Base-by-base conservation (phyloP, 164 flowering plant genomes). In the Aristolochia fimbriata region DNA sequence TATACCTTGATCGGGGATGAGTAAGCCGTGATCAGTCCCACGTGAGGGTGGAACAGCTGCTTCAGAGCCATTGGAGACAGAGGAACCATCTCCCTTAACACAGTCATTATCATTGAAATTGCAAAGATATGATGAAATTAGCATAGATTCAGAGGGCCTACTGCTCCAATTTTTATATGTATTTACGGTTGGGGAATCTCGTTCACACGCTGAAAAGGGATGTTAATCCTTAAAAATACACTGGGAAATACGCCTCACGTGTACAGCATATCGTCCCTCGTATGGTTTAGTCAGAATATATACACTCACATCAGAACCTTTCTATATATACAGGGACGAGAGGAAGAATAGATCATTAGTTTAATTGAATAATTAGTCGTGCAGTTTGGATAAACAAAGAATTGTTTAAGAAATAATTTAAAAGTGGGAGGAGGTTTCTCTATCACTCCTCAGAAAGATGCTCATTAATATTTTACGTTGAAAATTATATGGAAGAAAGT, bases 111-210 rank as follows among this genome's bases (percentile, higher is more conserved):
- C 66, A 62, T 74, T 73, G 74, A 73, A 75, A 67, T n/a, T 59
- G 63, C 60, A 70, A 71, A 78, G 76, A 74, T 78, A 67, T 55
- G 77, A 69, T 73, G 76, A 73, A 61, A 71, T 67, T 73, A 69
- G 78, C 76, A 76, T 51, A 68, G 78, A 73, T 77, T 58, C 64
- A 47, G 55, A 17, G 22, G 75, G 57, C 78, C 79, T 67, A 71
- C 78, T 41, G 30, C 15, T 2, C 14, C 49, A 24, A 15, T n/a
- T 52, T 60, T 54, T 21, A 20, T 49, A 20, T 52, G 55, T 51
- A 58, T 30, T 59, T 46, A 58, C 62, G 73, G 68, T 71, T n/a
- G 62, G 78, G 64, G 71, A 60, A 66, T 64, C 51, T 27, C 30
- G 23, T 47, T 48, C 56, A 27, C 47, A 51, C 55, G 62, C 37